Base-by-base conservation (phyloP, 208 protist species). In the Jaenimonas drosophilae region DNA sequence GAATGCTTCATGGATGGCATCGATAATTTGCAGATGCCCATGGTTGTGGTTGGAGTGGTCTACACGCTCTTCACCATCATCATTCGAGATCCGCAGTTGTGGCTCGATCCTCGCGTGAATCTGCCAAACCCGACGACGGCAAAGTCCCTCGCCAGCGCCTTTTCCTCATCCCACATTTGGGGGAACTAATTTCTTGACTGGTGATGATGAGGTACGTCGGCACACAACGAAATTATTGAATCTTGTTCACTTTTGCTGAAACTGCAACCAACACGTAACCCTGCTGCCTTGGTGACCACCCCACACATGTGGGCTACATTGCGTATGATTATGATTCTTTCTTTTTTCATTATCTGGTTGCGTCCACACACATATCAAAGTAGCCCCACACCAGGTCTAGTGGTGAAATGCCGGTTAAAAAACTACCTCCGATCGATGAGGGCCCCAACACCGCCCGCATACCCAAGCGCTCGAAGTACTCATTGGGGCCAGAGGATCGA, bases 1-100 rank as follows among this genome's bases (percentile, higher is more conserved):
- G 87, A 94, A 56, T 89, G 79, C 44, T 86, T 94, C 47, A 85
- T 79, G 44, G 77, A 94, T 41, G 82, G 79, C 16, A 72, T 94
- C 34, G 87, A 94, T 45, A 94, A 94, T 32, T 54, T 94, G 16
- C 80, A 94, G 60, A 61, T 94, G 25, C 87, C 87, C 5, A 43
- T 94, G n/a, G 73, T 89, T 20, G 65, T 90, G 33, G 49, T 87
- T 20, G 78, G 70, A n/a, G 73, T 66, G 0, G 65, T 85, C 9
- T 68, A 68, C 31, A 82, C 69, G 43, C 31, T 86, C 19, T 84
- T 88, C 41, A 64, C 75, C 2, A 46, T 93, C 2, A 31, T 85
- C 11, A 5, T 84, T 6, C 69, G 61, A 2, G 25, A 49, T 14
- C 49, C 39, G 23, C 51, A 68, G 40, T 25, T 83, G 25, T 89